Conservation (phyloP, 176 grass and related monocot species). For the Juncus inflexus region DNA sequence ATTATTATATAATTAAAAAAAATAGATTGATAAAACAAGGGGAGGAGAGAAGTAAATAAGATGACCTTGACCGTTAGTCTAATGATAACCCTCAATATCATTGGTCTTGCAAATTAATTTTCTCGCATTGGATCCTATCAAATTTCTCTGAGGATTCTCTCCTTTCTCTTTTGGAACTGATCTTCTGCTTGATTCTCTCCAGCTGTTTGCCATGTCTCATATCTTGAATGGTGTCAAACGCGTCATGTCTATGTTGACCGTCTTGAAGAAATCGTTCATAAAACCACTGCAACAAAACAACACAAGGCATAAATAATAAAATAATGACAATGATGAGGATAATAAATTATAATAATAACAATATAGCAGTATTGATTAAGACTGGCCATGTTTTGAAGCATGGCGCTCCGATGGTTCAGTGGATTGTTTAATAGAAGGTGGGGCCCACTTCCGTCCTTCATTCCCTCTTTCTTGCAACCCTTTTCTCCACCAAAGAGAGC, state of each 20-base stretch:
- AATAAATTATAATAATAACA: background rate
- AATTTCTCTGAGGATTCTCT: conserved; percentile 88
- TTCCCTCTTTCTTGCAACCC: too few relatives aligned
- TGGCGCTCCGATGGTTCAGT: background rate
- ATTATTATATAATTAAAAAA: background rate
- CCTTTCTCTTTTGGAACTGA: conserved; percentile 97
- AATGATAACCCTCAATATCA: conserved; percentile 97
- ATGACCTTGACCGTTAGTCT: conserved; percentile 68
- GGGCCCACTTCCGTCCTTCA: too few relatives aligned
- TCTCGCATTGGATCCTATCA: conserved; percentile 95
- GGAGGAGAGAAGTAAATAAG: too few relatives aligned
- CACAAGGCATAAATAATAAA: conserved; percentile 6
- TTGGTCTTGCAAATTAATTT: conserved; percentile 99
- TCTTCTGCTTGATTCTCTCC: too few relatives aligned
- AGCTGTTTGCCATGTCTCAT: too few relatives aligned
- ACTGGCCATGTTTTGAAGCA: conserved; percentile 10
- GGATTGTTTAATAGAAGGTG: too few relatives aligned
- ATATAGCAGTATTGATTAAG: conserved; percentile 29
- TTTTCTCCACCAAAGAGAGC: too few relatives aligned
- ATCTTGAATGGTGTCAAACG: too few relatives aligned
- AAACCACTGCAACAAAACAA: conserved; percentile 10
- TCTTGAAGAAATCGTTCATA: too few relatives aligned
- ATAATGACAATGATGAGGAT: too few relatives aligned
- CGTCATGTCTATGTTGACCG: too few relatives aligned
- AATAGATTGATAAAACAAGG: too few relatives aligned